Percentiles rank a stretch among this genome's conserved stretches.
phyloP scores from a whole-genome alignment of 805 yeast genomes.

The Wickerhamiella sergipiensis region DNA sequence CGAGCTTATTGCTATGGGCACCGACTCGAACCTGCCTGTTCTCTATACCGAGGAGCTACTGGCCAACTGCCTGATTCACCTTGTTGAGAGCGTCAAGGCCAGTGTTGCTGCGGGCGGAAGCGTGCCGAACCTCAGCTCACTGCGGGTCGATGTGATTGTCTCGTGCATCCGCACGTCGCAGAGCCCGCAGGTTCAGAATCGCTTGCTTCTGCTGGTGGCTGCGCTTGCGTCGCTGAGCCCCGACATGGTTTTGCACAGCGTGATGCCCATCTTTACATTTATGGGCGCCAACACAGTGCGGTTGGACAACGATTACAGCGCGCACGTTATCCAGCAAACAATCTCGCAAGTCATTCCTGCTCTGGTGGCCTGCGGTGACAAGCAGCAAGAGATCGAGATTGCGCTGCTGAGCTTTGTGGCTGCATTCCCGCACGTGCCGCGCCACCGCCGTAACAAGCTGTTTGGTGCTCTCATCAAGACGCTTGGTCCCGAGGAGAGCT shows the following conservation, averaged over 20 bases:
- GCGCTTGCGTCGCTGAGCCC: slow-evolving; percentile 81
- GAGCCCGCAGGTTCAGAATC: slow-evolving; percentile 91
- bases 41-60: slow-evolving; percentile 81
- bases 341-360: slow-evolving; percentile 86
- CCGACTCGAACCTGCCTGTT: slow-evolving; percentile 84
- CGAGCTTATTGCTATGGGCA: slow-evolving; percentile 47
- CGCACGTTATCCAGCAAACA: slow-evolving; percentile 84
- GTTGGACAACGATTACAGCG: slow-evolving; percentile 92
- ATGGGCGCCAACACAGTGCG: slow-evolving; percentile 97
- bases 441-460: slow-evolving; percentile 83
- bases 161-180: slow-evolving; percentile 78
- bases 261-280: slow-evolving; percentile 98
- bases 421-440: slow-evolving; percentile 89
- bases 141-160: slow-evolving; percentile 83
- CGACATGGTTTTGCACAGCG: slow-evolving; percentile 82
- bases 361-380: slow-evolving; percentile 39
- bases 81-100: slow-evolving; percentile 34
- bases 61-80: slow-evolving; percentile 69
- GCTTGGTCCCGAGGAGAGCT: slow-evolving; percentile 49
- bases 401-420: slow-evolving; percentile 80
- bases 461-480: slow-evolving; percentile 72
- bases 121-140: slow-evolving; percentile 49
- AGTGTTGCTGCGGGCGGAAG: slow-evolving; percentile 3
- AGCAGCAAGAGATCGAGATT: slow-evolving; percentile 61
- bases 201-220: slow-evolving; percentile 70